Base-by-base conservation (phyloP, 805 yeast genomes). In the Yarrowia sp. region DNA sequence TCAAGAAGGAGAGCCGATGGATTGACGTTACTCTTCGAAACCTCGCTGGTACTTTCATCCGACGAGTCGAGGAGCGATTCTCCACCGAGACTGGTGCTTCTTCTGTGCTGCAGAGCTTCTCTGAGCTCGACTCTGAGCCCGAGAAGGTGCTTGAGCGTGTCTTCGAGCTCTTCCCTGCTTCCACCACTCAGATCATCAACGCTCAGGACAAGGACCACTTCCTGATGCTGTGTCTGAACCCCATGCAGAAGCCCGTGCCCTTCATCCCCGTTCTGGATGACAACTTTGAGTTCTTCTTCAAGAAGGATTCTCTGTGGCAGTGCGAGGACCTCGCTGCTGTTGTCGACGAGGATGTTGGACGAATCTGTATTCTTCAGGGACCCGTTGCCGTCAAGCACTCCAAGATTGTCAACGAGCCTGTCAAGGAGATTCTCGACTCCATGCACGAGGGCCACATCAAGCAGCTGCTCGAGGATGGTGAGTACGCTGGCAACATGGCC, bases 301-400 rank as follows among this genome's bases (percentile, higher is more conserved):
- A 95, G 87, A 95, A 95, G 83, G 99, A 95, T 81, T 94, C 98
- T 40, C 85, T 95, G 79, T 95, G 99, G 99, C 99, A 95, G 85
- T 90, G 97, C 32, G 98, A 95, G 84, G 94, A 91, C 78, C 86
- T 95, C 77, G 98, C 92, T 79, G 91, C 98, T 70, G 98, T 95
- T 77, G 93, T 91, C 73, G 98, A 85, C 73, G 92, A 90, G 76
- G 99, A 95, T 79, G 98, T 95, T 71, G 93, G 93, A 81, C 90
- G 99, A 85, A 94, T 98, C n/a, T 96, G 99, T 90, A 92, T 95
- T 74, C 85, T 95, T 76, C 97, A 92, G 76, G 98, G 99, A 75
- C 99, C 99, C 66, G 98, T 95, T 73, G 97, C 99, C 75, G 97
- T 97, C 74, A 92, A 89, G 81, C 93, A 83, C 83, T 88, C 98